phyloP scores from a whole-genome alignment of 805 yeast species.

The Ogataea trehalophila region DNA sequence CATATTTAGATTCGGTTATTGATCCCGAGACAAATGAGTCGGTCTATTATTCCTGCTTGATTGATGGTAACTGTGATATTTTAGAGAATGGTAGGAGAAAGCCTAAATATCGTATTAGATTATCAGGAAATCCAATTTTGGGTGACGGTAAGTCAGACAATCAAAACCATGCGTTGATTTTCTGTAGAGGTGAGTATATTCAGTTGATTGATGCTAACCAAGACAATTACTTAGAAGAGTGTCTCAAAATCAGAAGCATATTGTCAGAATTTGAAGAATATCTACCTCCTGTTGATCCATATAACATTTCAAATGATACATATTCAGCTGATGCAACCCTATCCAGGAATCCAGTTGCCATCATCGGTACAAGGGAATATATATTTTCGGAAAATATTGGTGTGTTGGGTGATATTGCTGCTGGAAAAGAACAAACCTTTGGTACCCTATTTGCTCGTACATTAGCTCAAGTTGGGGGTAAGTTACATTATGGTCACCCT shows the following conservation, averaged over 20 bases:
- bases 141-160: slow-evolving; percentile 87
- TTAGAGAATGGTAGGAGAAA: slow-evolving; percentile 51
- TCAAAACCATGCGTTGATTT: slow-evolving; percentile 71
- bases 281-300: slow-evolving; percentile 23
- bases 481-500: slow-evolving; percentile 84
- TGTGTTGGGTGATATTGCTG: slow-evolving; percentile 79
- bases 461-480: slow-evolving; percentile 76
- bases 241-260: slow-evolving; percentile 70
- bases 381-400: slow-evolving; percentile 81
- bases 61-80: slow-evolving; percentile 67
- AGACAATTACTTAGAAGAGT: slow-evolving; percentile 77
- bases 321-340: neutral
- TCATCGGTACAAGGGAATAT: slow-evolving; percentile 79
- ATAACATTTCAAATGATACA: slow-evolving; percentile 13
- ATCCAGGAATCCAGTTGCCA: slow-evolving; percentile 60
- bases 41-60: slow-evolving; percentile 55
- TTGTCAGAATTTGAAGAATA: slow-evolving; percentile 72
- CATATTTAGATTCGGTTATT: slow-evolving; percentile 52
- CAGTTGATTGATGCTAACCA: slow-evolving; percentile 83
- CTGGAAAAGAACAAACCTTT: slow-evolving; percentile 85
- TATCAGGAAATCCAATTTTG: slow-evolving; percentile 76
- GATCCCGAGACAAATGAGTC: slow-evolving; percentile 39
- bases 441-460: slow-evolving; percentile 83
- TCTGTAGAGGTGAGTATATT: slow-evolving; percentile 75
- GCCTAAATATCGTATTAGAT: slow-evolving; percentile 58